Evolutionary conservation across 2,329 filamentous ascomycete species (phyloP), one percentile per base, ranked within the genome.

Genomic region (Atkinsonella texensis): DNA sequence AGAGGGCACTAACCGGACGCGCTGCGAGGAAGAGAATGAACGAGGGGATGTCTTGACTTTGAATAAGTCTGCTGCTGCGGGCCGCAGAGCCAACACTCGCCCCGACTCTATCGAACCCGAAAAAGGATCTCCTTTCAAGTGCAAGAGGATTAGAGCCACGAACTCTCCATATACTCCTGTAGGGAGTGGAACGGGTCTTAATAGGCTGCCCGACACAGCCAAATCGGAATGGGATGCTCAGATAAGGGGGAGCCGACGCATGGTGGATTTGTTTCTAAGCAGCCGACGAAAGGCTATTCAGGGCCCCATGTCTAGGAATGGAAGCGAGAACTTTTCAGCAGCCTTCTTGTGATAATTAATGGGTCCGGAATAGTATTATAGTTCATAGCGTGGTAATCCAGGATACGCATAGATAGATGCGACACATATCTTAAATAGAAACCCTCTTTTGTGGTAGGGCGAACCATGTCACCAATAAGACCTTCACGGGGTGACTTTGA

Each of bases 221-320:
- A 50, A 49, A 17, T 51, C 50, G 18, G 56, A 61, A 7, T 52
- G 55, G 51, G 64, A 68, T 40, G 60, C 63, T 0, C 69, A 72
- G 52, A 61, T 60, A 0, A 60, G 70, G 53, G 72, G 72, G 2
- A 75, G 74, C 57, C 72, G 72, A 60, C 66, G 67, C 42, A 78
- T 80, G 72, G 75, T 80, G 8, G 75, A 80, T 49, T 53, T 74
- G 47, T 79, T 80, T 58, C 63, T 80, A 31, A 77, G 67, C 53
- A 76, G 70, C 46, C 68, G 76, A 17, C 68, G 71, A 15, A 71
- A 62, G 54, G 66, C 68, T 12, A 68, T 71, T 39, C 60, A 65
- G 23, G 69, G 68, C 12, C 68, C 64, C 28, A 53, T 50, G 48
- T 54, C 55, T 38, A 57, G 54, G 8, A 57, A 54, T 17, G 60